Percentiles rank a stretch among this genome's conserved stretches.
Conservation (phyloP, 345 rosid genomes). For the Dovyalis caffra region DNA sequence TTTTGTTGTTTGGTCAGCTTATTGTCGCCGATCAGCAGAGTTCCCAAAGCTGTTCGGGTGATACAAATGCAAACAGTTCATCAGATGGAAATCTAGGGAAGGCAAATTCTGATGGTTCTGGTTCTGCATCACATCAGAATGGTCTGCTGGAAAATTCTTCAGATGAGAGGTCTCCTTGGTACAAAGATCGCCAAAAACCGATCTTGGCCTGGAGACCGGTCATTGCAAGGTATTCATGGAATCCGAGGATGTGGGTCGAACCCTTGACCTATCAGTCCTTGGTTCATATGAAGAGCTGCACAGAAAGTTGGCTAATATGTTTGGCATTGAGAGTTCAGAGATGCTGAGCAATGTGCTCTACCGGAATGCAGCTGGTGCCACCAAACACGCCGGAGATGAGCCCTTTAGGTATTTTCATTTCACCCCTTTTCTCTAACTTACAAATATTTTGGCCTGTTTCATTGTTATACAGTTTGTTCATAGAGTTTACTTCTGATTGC, state of each 20-base stretch:
- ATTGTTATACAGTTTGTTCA: background rate
- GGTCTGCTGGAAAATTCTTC: conserved; percentile 52
- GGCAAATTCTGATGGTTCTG: conserved; percentile 58
- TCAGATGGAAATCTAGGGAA: conserved; percentile 53
- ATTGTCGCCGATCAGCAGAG: conserved; percentile 63
- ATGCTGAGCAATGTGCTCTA: conserved; percentile 70
- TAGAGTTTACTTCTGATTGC: conserved; percentile 4
- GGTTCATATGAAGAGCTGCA: conserved; percentile 78
- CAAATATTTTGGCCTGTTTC: background rate
- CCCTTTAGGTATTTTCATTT: conserved; percentile 61
- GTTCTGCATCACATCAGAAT: conserved; percentile 45
- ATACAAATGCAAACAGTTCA: conserved; percentile 46
- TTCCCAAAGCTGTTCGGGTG: conserved; percentile 64
- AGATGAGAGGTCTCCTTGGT: conserved; percentile 62
- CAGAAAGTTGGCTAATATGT: conserved; percentile 67
- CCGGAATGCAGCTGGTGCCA: conserved; percentile 56
- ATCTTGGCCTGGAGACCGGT: conserved; percentile 49
- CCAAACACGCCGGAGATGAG: conserved; percentile 69
- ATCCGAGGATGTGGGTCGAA: conserved; percentile 80
- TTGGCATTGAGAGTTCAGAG: conserved; percentile 62
- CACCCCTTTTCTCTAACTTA: no score
- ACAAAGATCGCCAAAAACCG: conserved; percentile 42
- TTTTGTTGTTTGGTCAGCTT: conserved; percentile 78
- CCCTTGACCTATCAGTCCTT: conserved; percentile 67
- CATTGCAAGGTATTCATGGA: conserved; percentile 91